These are phyloP conservation scores for Solanum lignicaule DNA, from an alignment of 257 asterid species.

Conservation along the genomic window DNA sequence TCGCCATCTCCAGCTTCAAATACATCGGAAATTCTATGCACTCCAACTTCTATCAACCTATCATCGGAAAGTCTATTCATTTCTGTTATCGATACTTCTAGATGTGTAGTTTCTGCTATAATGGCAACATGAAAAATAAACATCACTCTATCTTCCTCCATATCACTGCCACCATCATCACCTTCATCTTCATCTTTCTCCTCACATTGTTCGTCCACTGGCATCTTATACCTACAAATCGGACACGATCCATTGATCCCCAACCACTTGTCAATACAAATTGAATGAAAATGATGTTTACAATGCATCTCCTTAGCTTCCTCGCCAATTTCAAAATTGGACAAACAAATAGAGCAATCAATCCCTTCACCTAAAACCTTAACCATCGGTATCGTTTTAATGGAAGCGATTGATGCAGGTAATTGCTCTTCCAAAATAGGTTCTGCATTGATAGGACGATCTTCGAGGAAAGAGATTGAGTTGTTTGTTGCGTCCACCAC, in stretches of 20 bases:
- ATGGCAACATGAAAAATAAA: not conserved
- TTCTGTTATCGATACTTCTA: not conserved
- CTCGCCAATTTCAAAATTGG: not conserved
- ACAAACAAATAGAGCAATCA: not conserved
- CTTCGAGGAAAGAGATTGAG: not conserved
- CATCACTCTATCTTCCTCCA: not conserved
- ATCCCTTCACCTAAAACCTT: not conserved
- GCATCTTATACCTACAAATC: slow-evolving; percentile 1
- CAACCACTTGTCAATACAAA: not conserved
- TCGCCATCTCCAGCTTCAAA: not conserved
- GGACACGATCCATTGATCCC: not conserved
- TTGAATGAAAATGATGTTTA: not conserved
- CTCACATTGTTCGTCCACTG: not conserved
- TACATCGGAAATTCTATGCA: not conserved
- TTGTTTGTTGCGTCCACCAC: not conserved
- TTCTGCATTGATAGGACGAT: not conserved
- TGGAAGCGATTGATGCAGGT: not conserved
- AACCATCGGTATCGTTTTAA: too few species aligned
- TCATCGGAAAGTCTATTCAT: not conserved
- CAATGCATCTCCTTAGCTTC: not conserved
- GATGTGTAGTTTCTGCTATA: not conserved
- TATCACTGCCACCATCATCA: too few species aligned
- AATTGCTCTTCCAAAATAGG: not conserved
- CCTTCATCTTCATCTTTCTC: too few species aligned
- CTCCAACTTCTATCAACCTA: not conserved